Conservation (phyloP, 257 asterid species). For the Galeopsis tetrahit region DNA sequence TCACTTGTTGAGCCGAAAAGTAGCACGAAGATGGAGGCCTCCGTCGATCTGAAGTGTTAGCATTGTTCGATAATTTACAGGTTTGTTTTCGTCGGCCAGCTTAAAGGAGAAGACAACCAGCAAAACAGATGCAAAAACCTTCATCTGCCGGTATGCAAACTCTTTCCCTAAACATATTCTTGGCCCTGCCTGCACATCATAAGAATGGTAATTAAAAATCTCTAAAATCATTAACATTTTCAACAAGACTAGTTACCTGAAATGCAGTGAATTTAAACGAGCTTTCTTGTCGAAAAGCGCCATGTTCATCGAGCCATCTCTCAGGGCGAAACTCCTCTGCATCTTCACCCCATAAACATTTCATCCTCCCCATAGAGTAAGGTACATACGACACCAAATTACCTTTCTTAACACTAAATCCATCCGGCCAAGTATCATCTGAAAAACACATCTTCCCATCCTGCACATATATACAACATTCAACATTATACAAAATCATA, state of each 20-base stretch:
- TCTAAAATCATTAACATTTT: not conserved
- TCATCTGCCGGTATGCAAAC: constrained; percentile 79
- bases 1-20: constrained; percentile 4
- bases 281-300: constrained; percentile 56
- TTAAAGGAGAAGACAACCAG: constrained; percentile 53
- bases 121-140: constrained; percentile 60
- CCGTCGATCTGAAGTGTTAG: constrained; percentile 68
- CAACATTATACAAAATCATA: not conserved
- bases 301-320: constrained; percentile 66
- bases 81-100: constrained; percentile 49
- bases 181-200: constrained; percentile 65
- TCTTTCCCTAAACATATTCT: constrained; percentile 70
- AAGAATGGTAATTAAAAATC: not conserved
- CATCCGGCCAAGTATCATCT: constrained; percentile 69
- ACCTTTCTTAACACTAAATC: constrained; percentile 63
- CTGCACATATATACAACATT: constrained; percentile 31
- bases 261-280: constrained; percentile 70
- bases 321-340: constrained; percentile 72
- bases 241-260: constrained; percentile 49
- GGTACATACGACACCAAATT: constrained; percentile 47
- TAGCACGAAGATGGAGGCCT: constrained; percentile 58
- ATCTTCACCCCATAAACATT: constrained; percentile 70
- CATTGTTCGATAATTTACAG: constrained; percentile 56
- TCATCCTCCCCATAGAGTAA: constrained; percentile 75
- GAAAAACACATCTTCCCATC: constrained; percentile 65